Percentiles rank a stretch among this genome's conserved stretches.
phyloP scores from a whole-genome alignment of 164 flowering plant species.

The Piper betle region DNA sequence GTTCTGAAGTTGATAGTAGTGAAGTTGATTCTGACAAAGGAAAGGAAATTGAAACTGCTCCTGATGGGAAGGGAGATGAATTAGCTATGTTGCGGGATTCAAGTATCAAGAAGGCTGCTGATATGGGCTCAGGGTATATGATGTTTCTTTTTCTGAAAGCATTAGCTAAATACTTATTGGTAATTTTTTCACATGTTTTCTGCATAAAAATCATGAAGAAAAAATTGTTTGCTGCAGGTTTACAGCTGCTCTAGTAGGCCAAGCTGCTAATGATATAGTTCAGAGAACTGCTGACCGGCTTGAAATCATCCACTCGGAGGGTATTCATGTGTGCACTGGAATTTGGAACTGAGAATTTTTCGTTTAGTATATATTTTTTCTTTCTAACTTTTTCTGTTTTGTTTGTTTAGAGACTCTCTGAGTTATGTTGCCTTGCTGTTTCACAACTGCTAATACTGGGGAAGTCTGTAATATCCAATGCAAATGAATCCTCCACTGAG shows the following conservation, averaged over 20 bases:
- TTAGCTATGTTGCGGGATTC: conserved; percentile 64
- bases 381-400: not conserved
- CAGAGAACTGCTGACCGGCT: conserved; percentile 77
- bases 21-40: conserved; percentile 54
- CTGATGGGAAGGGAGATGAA: conserved; percentile 45
- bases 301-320: conserved; percentile 88
- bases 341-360: not conserved
- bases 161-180: not conserved
- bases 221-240: conserved; percentile 38
- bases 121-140: conserved; percentile 92
- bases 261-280: conserved; percentile 57
- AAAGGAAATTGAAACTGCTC: conserved; percentile 52
- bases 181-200: not conserved
- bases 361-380: not conserved
- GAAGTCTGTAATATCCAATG: conserved; percentile 63
- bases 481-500: conserved; percentile 43
- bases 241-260: conserved; percentile 56
- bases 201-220: not conserved
- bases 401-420: conserved; percentile 78
- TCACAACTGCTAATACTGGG: conserved; percentile 73
- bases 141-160: not conserved
- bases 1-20: conserved; percentile 39
- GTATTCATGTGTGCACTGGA: conserved; percentile 61
- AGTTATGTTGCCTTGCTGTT: conserved; percentile 75
- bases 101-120: conserved; percentile 93